Conservation (phyloP, 2,329 filamentous ascomycete species). For the Trichoderma atrobrunneum region DNA sequence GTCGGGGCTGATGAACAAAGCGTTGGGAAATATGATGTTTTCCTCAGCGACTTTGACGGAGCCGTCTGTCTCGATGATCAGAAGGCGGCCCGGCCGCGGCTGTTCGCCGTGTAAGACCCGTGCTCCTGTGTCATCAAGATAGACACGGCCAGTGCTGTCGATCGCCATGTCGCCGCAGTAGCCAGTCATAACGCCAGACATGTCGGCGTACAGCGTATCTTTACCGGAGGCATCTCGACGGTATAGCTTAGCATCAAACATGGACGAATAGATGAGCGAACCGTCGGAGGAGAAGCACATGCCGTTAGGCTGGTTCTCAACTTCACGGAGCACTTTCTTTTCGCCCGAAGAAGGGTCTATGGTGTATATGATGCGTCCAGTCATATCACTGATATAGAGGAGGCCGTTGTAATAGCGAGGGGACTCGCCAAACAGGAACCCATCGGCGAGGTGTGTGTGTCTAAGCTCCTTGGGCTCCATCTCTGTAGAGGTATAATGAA, state of each 20-base stretch:
- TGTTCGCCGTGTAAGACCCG: conserved; percentile 1
- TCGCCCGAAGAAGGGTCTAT: background rate
- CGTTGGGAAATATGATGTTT: background rate
- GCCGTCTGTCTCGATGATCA: background rate
- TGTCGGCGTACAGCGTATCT: background rate
- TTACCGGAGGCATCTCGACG: background rate
- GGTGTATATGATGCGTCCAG: background rate
- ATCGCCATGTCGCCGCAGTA: background rate
- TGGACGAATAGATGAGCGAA: background rate
- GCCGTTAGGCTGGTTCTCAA: background rate
- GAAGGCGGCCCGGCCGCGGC: background rate
- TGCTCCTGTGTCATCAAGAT: background rate
- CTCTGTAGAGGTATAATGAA: background rate
- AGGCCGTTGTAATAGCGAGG: background rate
- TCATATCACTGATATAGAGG: conserved; percentile 1
- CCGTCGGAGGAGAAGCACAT: background rate
- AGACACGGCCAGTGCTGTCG: background rate
- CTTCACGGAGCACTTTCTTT: background rate
- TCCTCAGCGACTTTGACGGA: background rate
- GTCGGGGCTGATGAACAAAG: background rate
- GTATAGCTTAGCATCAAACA: conserved; percentile 2
- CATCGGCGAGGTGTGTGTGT: background rate
- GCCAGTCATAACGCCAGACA: background rate
- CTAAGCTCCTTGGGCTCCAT: background rate
- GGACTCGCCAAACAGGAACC: background rate